Base-by-base conservation (phyloP, 257 asterid species). In the Marsdenia floribunda region DNA sequence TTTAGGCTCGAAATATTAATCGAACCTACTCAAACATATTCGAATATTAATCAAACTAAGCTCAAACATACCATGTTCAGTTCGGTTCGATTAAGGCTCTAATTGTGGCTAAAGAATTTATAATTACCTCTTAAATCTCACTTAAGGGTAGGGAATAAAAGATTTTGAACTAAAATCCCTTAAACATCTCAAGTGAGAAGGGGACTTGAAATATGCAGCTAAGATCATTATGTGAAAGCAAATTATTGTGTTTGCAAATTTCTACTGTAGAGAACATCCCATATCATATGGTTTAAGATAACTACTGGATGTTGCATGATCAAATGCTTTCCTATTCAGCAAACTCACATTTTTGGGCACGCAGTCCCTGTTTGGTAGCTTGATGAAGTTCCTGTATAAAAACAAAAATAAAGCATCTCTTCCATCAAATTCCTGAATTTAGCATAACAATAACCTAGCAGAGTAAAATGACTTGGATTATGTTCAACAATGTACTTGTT, bases 291-390 rank as follows among this genome's bases (percentile, higher is more conserved):
- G 55, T 75, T 49, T 72, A 81, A 55, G 50, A 74, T 73, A 68
- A 64, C 29, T 33, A 60, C 16, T 3, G 44, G 22, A 63, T 15
- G 26, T 24, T 15, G 37, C 35, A 70, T 54, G 64, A 76, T 38
- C 37, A 68, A 69, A 47, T n/a, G 16, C 52, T 46, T 70, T 61
- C 22, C 22, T 16, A 22, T 22, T 26, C 57, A 63, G 70, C 75
- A 59, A 40, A 80, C 97, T 88, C 84, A 90, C 98, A 60, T 88
- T 70, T 85, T 80, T 67, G 85, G 53, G 80, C 57, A 75, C 77
- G 76, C 84, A 74, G 83, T 87, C 82, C 78, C 82, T 70, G 73
- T 72, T 68, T 71, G 83, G 79, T 69, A 79, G 82, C 84, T 81
- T 59, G 87, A 70, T 57, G 86, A 73, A 57, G 77, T 71, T 85